phyloP scores from a whole-genome alignment of 768 basidiomycete species.

The Rubroboletus satanas region DNA sequence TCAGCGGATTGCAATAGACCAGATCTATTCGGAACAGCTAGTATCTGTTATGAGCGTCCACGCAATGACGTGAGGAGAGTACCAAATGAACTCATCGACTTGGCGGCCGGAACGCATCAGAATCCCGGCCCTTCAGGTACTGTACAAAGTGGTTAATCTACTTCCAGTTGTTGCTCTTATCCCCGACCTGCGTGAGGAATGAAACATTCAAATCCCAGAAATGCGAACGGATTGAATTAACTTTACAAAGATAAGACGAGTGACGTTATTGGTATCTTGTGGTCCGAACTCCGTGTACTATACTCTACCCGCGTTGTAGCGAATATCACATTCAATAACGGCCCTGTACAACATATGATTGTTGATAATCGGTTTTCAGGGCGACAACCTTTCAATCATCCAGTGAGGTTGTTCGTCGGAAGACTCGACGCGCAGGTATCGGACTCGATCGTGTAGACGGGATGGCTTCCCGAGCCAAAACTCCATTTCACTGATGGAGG shows the following conservation, averaged over 20 bases:
- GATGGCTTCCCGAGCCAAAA: slow-evolving; percentile 99
- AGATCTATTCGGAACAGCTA: slow-evolving; percentile 1
- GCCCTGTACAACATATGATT: neutral
- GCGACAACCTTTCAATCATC: slow-evolving; percentile 77
- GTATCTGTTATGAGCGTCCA: neutral
- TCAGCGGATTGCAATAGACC: neutral
- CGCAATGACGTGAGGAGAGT: neutral
- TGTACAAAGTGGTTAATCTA: neutral
- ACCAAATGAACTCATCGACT: neutral
- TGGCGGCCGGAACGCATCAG: neutral
- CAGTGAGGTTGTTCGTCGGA: slow-evolving; percentile 54
- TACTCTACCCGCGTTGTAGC: neutral
- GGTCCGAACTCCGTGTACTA: neutral
- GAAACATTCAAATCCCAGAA: neutral
- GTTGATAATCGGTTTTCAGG: slow-evolving; percentile 37
- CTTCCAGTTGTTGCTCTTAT: neutral
- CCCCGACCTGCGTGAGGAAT: slow-evolving; percentile 1
- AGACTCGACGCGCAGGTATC: slow-evolving; percentile 56
- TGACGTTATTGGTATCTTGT: slow-evolving; percentile 14
- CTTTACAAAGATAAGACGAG: neutral
- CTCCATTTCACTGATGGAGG: slow-evolving; percentile 73
- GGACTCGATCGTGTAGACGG: slow-evolving; percentile 85
- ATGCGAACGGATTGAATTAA: neutral
- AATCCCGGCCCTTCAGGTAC: neutral
- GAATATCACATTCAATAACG: neutral